A percentile compares a stretch with the other conserved stretches of the same genome.
Evolutionary conservation across 1,284 basidiomycete species (phyloP).

Genomic region (Ceratobasidium sp.): DNA sequence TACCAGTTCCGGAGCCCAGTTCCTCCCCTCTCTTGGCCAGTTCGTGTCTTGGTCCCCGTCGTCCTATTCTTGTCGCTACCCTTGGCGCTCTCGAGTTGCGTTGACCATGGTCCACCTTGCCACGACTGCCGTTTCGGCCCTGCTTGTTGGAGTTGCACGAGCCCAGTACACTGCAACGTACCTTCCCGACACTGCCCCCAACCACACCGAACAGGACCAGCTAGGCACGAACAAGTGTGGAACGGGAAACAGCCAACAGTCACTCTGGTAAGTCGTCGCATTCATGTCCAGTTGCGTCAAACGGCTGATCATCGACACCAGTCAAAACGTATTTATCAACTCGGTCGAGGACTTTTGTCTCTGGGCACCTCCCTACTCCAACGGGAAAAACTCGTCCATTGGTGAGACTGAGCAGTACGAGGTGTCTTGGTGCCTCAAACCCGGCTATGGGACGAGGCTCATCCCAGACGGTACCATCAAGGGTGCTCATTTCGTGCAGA

Average conservation of each 20-base stretch:
- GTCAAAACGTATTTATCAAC: constrained; percentile 43
- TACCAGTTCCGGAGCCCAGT: not conserved
- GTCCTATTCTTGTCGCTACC: not conserved
- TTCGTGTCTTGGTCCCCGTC: not conserved
- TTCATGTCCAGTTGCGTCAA: not conserved
- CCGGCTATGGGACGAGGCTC: constrained; percentile 53
- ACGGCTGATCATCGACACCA: constrained; percentile 40
- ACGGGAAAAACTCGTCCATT: constrained; percentile 44
- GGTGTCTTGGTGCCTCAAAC: constrained; percentile 50
- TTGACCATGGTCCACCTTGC: constrained; percentile 2
- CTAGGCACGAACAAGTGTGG: constrained; percentile 49
- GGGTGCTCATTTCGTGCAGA: constrained; percentile 56
- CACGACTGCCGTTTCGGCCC: constrained; percentile 1
- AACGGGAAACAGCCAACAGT: constrained; percentile 46
- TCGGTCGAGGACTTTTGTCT: constrained; percentile 45
- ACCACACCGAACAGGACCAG: constrained; percentile 48
- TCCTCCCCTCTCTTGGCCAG: not conserved
- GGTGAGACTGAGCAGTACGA: constrained; percentile 49
- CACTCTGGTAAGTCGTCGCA: constrained; percentile 44
- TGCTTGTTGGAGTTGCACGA: constrained; percentile 15
- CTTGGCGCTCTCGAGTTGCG: not conserved
- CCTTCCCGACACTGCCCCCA: constrained; percentile 39
- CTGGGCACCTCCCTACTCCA: constrained; percentile 37
- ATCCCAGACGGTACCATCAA: constrained; percentile 56
- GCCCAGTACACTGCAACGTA: constrained; percentile 43